phyloP scores from a whole-genome alignment of 305 asterid genomes.

The Fraxinus platypoda region DNA sequence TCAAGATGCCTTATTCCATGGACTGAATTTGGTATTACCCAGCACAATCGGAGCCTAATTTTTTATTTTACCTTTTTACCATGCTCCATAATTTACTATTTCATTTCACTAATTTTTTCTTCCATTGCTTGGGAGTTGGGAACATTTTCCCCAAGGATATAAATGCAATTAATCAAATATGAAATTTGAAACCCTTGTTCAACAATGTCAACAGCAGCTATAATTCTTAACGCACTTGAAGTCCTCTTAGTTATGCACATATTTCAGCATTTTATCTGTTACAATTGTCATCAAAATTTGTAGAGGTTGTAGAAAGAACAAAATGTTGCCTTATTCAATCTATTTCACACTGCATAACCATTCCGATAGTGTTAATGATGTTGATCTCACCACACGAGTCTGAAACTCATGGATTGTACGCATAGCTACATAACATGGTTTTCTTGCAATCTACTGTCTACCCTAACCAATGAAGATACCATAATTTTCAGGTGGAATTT shows the following conservation, averaged over 20 bases:
- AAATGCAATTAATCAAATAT: not conserved
- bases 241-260: not conserved
- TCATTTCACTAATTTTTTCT: too few relatives aligned
- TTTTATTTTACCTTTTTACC: not conserved
- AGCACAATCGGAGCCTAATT: not conserved
- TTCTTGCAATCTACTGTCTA: not conserved
- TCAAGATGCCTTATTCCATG: conserved; percentile 66
- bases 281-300: not conserved
- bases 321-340: not conserved
- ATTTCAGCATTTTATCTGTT: not conserved
- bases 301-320: not conserved
- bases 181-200: not conserved
- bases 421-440: not conserved
- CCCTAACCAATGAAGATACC: not conserved
- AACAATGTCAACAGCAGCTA: not conserved
- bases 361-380: not conserved
- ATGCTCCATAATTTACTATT: not conserved
- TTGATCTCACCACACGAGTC: not conserved
- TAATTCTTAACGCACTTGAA: not conserved
- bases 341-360: not conserved
- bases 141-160: not conserved
- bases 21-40: conserved; percentile 53
- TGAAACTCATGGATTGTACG: not conserved
- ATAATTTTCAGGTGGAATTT: conserved; percentile 48
- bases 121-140: not conserved